Percentiles rank a stretch among this genome's conserved stretches.
These are phyloP conservation scores for Phoenix dactylifera DNA, from an alignment of 176 grass and related monocot species.

Conservation along the genomic window DNA sequence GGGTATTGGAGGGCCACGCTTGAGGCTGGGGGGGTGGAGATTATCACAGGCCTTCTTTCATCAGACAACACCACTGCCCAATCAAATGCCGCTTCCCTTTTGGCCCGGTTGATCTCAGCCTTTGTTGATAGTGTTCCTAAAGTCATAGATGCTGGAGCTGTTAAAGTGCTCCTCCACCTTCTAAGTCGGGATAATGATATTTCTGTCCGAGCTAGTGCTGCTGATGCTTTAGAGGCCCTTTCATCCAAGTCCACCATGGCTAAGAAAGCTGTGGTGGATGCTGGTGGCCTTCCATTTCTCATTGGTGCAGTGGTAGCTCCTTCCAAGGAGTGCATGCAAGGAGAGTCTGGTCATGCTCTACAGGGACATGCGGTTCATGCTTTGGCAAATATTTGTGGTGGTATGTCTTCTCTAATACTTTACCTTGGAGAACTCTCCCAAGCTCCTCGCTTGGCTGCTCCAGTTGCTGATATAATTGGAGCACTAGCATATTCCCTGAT, in stretches of 20 bases:
- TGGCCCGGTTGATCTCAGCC: constrained; percentile 78
- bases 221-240: constrained; percentile 90
- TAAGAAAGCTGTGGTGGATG: constrained; percentile 94
- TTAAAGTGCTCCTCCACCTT: constrained; percentile 77
- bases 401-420: constrained; percentile 64
- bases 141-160: constrained; percentile 72
- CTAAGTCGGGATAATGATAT: constrained; percentile 76
- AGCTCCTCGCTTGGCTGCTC: constrained; percentile 27
- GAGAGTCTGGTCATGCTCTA: constrained; percentile 66
- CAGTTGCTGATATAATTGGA: constrained; percentile 77
- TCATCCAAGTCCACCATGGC: constrained; percentile 77
- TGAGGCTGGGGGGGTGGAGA: constrained; percentile 92
- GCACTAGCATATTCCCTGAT: constrained; percentile 90
- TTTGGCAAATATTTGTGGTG: constrained; percentile 92
- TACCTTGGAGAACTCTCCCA: constrained; percentile 85
- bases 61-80: constrained; percentile 84
- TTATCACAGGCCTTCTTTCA: constrained; percentile 83
- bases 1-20: constrained; percentile 84
- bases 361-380: constrained; percentile 74
- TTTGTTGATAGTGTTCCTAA: constrained; percentile 76
- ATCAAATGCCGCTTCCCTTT: constrained; percentile 90
- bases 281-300: constrained; percentile 71
- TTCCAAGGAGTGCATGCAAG: constrained; percentile 91
- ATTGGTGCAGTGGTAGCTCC: constrained; percentile 92
- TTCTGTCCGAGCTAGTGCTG: constrained; percentile 80